These are phyloP conservation scores for Ulmus americana DNA, from an alignment of 331 rosid genomes.

Conservation along the genomic window DNA sequence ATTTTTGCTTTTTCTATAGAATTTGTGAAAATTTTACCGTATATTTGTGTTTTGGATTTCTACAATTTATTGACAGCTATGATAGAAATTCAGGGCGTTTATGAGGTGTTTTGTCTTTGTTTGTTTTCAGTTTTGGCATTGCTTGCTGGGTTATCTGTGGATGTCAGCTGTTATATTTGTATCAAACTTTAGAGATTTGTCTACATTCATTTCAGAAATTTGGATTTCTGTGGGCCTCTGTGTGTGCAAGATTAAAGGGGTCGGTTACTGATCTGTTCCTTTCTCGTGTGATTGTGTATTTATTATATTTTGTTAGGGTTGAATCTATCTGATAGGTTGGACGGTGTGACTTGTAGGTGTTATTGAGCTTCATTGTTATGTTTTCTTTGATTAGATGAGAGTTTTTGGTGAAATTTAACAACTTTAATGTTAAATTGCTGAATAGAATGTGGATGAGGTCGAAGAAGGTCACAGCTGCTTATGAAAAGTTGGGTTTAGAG, in stretches of 20 bases:
- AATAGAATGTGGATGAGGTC: slow-evolving; percentile 1
- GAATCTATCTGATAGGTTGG: neutral
- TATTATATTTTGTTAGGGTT: neutral
- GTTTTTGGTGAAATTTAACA: neutral
- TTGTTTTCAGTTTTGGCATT: slow-evolving; percentile 30
- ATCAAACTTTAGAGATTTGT: too few species aligned
- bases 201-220: slow-evolving; percentile 14
- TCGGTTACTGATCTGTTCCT: slow-evolving; percentile 1
- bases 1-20: neutral
- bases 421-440: neutral
- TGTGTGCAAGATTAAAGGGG: slow-evolving; percentile 1
- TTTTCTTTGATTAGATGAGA: neutral
- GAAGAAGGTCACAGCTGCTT: neutral
- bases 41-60: slow-evolving; percentile 18
- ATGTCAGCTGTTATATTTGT: neutral
- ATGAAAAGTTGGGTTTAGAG: neutral
- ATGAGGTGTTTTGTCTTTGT: slow-evolving; percentile 7
- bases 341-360: neutral
- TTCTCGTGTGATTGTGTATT: slow-evolving; percentile 4
- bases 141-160: slow-evolving; percentile 22
- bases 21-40: neutral
- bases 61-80: neutral
- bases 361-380: slow-evolving; percentile 9
- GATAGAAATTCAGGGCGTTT: slow-evolving; percentile 10
- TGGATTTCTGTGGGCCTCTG: slow-evolving; percentile 8